These are phyloP conservation scores for Spergularia marina DNA, from an alignment of 148 eudicot genomes.

Conservation along the genomic window DNA sequence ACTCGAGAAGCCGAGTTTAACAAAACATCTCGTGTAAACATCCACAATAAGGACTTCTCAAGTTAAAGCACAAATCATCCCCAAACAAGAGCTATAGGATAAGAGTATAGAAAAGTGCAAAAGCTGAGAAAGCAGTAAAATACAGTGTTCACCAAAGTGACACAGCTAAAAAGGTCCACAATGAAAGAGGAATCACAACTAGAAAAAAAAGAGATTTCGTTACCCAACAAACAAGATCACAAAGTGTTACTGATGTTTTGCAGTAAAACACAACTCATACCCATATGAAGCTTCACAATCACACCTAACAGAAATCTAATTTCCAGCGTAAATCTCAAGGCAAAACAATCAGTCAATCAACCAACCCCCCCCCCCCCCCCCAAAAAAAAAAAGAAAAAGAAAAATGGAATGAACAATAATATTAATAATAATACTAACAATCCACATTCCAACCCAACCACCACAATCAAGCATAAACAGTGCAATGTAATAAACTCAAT, in stretches of 20 bases:
- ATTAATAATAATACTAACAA: constrained; percentile 1
- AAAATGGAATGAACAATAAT: neutral
- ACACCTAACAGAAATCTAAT: constrained; percentile 12
- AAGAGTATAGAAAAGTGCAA: constrained; percentile 6
- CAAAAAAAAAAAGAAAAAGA: neutral
- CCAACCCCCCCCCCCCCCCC: neutral
- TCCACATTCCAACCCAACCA: constrained; percentile 24
- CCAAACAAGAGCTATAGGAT: constrained; percentile 13
- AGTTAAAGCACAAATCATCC: constrained; percentile 2
- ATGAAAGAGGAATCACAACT: constrained; percentile 19
- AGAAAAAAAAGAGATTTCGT: constrained; percentile 23
- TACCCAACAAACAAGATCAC: constrained; percentile 2
- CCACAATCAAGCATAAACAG: constrained; percentile 12
- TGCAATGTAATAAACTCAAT: constrained; percentile 1
- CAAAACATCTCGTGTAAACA: constrained; percentile 12
- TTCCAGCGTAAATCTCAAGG: constrained; percentile 27
- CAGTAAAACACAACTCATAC: constrained; percentile 20
- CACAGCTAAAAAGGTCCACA: neutral
- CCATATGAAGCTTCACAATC: constrained; percentile 21
- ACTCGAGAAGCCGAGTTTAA: neutral
- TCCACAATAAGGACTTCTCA: constrained; percentile 15
- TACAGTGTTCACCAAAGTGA: constrained; percentile 18
- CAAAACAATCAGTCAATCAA: constrained; percentile 1
- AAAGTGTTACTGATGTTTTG: constrained; percentile 11
- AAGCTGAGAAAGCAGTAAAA: constrained; percentile 16